Evolutionary conservation across 1,139 yeast species (phyloP).

Genomic region (Saccharomyces hybrid): DNA sequence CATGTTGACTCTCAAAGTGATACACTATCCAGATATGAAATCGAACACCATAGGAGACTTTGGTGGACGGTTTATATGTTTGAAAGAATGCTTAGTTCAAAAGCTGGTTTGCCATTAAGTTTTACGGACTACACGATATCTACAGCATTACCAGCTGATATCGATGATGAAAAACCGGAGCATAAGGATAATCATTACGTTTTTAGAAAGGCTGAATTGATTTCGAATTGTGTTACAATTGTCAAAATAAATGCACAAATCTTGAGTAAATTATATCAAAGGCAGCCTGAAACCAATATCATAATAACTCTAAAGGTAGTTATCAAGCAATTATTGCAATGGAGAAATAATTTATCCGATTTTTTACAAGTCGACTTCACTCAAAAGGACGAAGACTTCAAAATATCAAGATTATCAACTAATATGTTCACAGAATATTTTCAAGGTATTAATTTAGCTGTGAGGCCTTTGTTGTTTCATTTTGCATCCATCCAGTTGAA

Average conservation of each 20-base stretch:
- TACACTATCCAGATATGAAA: conserved; percentile 51
- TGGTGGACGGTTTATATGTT: conserved; percentile 94
- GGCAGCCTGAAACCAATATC: conserved; percentile 66
- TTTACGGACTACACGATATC: conserved; percentile 73
- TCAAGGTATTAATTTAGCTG: conserved; percentile 78
- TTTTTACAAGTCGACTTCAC: conserved; percentile 60
- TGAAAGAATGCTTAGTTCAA: conserved; percentile 77
- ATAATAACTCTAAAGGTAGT: conserved; percentile 66
- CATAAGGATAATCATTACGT: conserved; percentile 57
- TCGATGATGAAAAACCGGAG: conserved; percentile 52
- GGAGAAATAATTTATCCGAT: conserved; percentile 63
- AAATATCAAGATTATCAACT: conserved; percentile 60
- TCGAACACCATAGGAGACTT: conserved; percentile 72
- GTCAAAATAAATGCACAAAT: conserved; percentile 76
- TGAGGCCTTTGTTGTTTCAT: conserved; percentile 71
- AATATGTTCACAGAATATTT: conserved; percentile 81
- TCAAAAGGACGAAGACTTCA: conserved; percentile 38
- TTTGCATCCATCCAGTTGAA: conserved; percentile 65
- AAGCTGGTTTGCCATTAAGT: conserved; percentile 76
- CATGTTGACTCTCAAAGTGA: conserved; percentile 78
- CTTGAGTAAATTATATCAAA: conserved; percentile 63
- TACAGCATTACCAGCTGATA: conserved; percentile 68
- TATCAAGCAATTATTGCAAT: conserved; percentile 59
- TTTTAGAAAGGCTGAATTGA: conserved; percentile 75
- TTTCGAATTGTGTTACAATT: conserved; percentile 70